Evolutionary conservation across 257 asterid genomes (phyloP), one percentile per base, ranked within the genome.

Genomic region (Plantago major): DNA sequence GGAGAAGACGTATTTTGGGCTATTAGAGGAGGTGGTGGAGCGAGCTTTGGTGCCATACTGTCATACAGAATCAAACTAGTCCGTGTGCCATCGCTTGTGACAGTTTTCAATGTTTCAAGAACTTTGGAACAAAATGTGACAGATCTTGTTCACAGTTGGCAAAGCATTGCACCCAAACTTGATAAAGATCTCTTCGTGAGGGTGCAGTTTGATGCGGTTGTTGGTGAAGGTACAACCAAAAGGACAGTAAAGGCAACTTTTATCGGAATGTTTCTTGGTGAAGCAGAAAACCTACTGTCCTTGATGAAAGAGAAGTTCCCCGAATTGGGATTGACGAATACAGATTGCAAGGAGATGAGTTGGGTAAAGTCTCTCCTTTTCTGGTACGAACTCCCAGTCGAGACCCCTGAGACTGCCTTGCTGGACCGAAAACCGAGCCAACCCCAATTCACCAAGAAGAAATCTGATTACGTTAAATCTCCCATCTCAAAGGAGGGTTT

Each of bases 1-100:
- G 82, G 82, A 22, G 82, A 76, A 42, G 82, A 73, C 10, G 69
- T 75, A 10, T 75, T 75, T 30, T 75, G 77, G 81, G 77, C 81
- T 12, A 76, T 76, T 18, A 47, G 69, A 0, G 81, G 81, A 0
- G 81, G 81, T 14, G 81, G 75, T 16, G 78, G 70, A 0, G 74
- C 75, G 6, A 76, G 78, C 42, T 76, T 76, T 42, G 70, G 73
- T 12, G 73, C 66, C 2, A 58, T 72, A 28, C 30, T 72, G 1
- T 42, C 78, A 4, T 72, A 60, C 67, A 68, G 65, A 17, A 4
- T 76, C 19, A 71, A 68, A 48, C 59, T 76, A 10, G 72, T 76
- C 17, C 52, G 17, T 1, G 67, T 76, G 7, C 81, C 81, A 2
- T 42, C 63, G 0, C 1, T 3, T 5, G 74, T 75, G 16, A 71